A percentile compares a stretch with the other conserved stretches of the same genome.
Evolutionary conservation across 2,329 filamentous ascomycete genomes (phyloP).

Genomic region (Mariannaea elegans): DNA sequence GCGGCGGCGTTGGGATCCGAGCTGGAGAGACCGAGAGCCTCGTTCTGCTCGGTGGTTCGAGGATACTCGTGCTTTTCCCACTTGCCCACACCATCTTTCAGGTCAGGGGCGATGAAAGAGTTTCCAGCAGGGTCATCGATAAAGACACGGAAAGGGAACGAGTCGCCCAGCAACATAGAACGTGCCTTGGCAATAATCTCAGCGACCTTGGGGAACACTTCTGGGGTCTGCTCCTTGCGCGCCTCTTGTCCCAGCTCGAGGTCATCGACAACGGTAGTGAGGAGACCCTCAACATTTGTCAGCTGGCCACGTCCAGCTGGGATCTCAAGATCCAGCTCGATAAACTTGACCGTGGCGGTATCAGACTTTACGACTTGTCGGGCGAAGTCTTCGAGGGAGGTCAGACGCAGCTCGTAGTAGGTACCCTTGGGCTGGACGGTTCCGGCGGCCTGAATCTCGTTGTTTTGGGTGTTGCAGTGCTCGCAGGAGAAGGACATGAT

Average conservation of each 20-base stretch:
- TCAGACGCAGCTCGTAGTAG: slow-evolving; percentile 84
- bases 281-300: slow-evolving; percentile 90
- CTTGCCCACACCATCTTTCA: slow-evolving; percentile 82
- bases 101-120: slow-evolving; percentile 92
- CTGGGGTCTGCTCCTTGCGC: slow-evolving; percentile 79
- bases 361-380: slow-evolving; percentile 95
- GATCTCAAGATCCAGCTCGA: slow-evolving; percentile 93
- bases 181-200: slow-evolving; percentile 77
- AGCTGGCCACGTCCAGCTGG: slow-evolving; percentile 90
- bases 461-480: slow-evolving; percentile 88
- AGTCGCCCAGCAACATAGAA: slow-evolving; percentile 79
- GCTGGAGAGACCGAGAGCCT: slow-evolving; percentile 78
- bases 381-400: slow-evolving; percentile 76
- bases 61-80: slow-evolving; percentile 87
- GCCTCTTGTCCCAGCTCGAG: slow-evolving; percentile 83
- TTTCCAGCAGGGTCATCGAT: slow-evolving; percentile 95
- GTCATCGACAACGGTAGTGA: slow-evolving; percentile 81
- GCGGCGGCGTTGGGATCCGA: slow-evolving; percentile 65
- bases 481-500: slow-evolving; percentile 97
- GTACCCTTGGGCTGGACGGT: slow-evolving; percentile 89
- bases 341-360: slow-evolving; percentile 83
- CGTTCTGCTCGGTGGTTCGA: slow-evolving; percentile 87
- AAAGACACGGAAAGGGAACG: slow-evolving; percentile 87
- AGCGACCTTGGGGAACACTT: slow-evolving; percentile 80
- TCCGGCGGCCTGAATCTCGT: slow-evolving; percentile 92